These are phyloP conservation scores for Margaritispora aquatica DNA, from an alignment of 495 filamentous ascomycete species.

Conservation along the genomic window DNA sequence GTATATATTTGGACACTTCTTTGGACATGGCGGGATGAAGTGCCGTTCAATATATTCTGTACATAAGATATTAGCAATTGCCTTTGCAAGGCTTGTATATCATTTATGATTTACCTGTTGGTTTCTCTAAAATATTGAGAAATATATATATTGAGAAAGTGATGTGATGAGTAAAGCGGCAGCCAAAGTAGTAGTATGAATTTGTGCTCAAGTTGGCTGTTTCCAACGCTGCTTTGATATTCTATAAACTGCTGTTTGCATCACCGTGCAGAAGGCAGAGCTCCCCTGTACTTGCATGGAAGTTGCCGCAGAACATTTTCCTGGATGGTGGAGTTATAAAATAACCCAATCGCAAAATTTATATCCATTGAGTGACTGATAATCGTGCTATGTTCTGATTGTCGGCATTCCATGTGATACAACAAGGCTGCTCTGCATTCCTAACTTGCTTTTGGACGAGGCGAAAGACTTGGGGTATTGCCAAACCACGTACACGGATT, in stretches of 20 bases:
- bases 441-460: not conserved
- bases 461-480: too few species aligned
- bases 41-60: not conserved
- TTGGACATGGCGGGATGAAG: not conserved
- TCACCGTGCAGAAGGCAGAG: conserved; percentile 12
- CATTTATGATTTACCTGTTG: too few species aligned
- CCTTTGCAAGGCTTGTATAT: not conserved
- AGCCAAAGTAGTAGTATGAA: not conserved
- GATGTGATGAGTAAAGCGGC: not conserved
- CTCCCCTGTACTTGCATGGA: conserved; percentile 8
- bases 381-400: too few species aligned
- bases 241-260: conserved; percentile 4
- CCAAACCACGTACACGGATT: not conserved
- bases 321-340: not conserved
- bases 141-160: not conserved
- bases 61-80: not conserved
- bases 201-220: not conserved
- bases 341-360: not conserved
- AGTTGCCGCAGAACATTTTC: not conserved
- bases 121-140: too few species aligned
- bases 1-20: conserved; percentile 1
- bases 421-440: not conserved
- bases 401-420: too few species aligned
- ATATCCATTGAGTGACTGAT: not conserved
- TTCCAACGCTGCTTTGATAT: not conserved